These are phyloP conservation scores for Colletotrichum ledebouriae DNA, from an alignment of 2,329 filamentous ascomycete genomes.

Conservation along the genomic window DNA sequence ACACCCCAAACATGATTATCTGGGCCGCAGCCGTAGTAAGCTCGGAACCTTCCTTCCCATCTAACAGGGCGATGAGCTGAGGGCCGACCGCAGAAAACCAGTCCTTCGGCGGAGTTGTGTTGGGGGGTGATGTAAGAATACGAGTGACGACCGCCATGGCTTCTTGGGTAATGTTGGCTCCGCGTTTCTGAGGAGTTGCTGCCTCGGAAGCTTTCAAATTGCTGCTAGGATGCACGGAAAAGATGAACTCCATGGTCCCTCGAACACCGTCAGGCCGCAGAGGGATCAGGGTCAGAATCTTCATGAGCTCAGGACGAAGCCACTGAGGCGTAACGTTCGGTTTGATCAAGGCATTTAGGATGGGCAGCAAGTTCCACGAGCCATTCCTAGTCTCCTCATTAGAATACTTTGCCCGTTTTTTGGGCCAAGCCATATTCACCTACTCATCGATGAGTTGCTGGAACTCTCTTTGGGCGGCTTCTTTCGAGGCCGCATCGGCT, in stretches of 20 bases:
- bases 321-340: slow-evolving; percentile 70
- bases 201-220: slow-evolving; percentile 56
- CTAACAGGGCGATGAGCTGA: slow-evolving; percentile 72
- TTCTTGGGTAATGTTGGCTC: slow-evolving; percentile 76
- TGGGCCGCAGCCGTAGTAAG: slow-evolving; percentile 71
- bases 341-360: slow-evolving; percentile 74
- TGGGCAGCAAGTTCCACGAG: slow-evolving; percentile 69
- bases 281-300: slow-evolving; percentile 71
- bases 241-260: slow-evolving; percentile 78
- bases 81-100: slow-evolving; percentile 74
- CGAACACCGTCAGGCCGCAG: slow-evolving; percentile 74
- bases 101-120: slow-evolving; percentile 62
- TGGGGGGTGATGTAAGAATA: slow-evolving; percentile 72
- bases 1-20: slow-evolving; percentile 75
- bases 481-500: slow-evolving; percentile 50
- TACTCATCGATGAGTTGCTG: slow-evolving; percentile 64
- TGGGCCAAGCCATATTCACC: slow-evolving; percentile 20
- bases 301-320: slow-evolving; percentile 70
- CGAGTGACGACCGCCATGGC: slow-evolving; percentile 74
- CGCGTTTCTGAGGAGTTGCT: slow-evolving; percentile 64
- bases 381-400: slow-evolving; percentile 44
- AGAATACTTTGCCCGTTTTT: slow-evolving; percentile 44
- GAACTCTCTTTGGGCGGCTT: slow-evolving; percentile 56
- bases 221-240: slow-evolving; percentile 74
- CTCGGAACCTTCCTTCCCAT: slow-evolving; percentile 70